A percentile compares a stretch with the other conserved stretches of the same genome.
phyloP scores from a whole-genome alignment of 2,329 filamentous ascomycete genomes.

The Nigrospora oryzae region DNA sequence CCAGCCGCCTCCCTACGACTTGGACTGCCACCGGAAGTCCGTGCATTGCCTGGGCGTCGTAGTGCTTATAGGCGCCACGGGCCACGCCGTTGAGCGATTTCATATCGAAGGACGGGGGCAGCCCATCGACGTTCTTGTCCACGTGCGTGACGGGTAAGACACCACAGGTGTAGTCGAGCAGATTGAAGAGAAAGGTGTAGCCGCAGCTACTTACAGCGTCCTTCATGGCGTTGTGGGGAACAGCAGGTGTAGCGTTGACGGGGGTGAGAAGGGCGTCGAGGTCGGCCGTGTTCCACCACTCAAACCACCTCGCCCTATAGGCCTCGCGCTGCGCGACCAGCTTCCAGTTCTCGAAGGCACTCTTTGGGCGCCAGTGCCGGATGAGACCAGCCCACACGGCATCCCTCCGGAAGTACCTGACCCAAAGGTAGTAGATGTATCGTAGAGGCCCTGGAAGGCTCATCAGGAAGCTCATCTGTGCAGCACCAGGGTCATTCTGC shows the following conservation, averaged over 20 bases:
- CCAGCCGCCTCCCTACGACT: slow-evolving; percentile 67
- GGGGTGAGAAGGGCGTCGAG: slow-evolving; percentile 75
- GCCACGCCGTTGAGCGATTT: slow-evolving; percentile 70
- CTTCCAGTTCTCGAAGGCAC: slow-evolving; percentile 72
- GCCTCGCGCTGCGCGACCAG: slow-evolving; percentile 69
- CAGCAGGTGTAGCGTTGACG: slow-evolving; percentile 84
- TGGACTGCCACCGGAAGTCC: slow-evolving; percentile 83
- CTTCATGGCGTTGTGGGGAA: slow-evolving; percentile 80
- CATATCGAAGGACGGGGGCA: slow-evolving; percentile 52
- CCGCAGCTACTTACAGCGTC: slow-evolving; percentile 80
- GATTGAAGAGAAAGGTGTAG: slow-evolving; percentile 89
- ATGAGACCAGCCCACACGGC: slow-evolving; percentile 71
- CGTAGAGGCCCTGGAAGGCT: slow-evolving; percentile 64
- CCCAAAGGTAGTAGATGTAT: slow-evolving; percentile 82
- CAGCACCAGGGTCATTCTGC: slow-evolving; percentile 69
- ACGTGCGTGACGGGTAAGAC: slow-evolving; percentile 82
- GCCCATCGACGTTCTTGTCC: slow-evolving; percentile 57
- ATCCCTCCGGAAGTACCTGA: slow-evolving; percentile 75
- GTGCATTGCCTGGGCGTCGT: slow-evolving; percentile 75
- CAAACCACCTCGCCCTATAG: slow-evolving; percentile 71
- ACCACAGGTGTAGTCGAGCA: slow-evolving; percentile 82
- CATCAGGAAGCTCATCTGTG: slow-evolving; percentile 68
- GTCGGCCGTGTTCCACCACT: slow-evolving; percentile 70
- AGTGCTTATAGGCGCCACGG: slow-evolving; percentile 75
- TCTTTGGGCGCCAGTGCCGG: slow-evolving; percentile 64